phyloP scores from a whole-genome alignment of 2,329 filamentous ascomycete species.

The Colletotrichum scovillei region DNA sequence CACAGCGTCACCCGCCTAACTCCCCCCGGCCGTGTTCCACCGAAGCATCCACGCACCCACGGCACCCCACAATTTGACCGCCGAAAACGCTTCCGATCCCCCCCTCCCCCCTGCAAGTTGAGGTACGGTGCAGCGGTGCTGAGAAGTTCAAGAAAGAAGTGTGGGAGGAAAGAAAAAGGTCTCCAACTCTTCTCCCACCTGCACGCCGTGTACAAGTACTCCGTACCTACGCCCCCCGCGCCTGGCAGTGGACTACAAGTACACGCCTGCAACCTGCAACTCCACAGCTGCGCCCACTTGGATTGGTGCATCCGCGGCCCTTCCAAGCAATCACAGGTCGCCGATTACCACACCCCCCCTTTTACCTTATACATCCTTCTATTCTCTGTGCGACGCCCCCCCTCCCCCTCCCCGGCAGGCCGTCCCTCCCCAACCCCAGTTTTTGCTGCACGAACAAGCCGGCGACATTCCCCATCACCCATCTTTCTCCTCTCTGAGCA shows the following conservation, averaged over 20 bases:
- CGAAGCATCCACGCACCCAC: conserved; percentile 15
- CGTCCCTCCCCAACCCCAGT: conserved; percentile 30
- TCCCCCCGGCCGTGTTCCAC: conserved; percentile 22
- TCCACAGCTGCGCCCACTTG: not conserved
- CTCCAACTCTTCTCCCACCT: not conserved
- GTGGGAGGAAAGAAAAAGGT: not conserved
- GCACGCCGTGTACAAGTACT: not conserved
- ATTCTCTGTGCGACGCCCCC: not conserved
- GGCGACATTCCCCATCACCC: conserved; percentile 31
- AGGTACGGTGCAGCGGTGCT: not conserved
- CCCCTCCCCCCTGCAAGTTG: too few relatives aligned
- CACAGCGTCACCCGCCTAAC: not conserved
- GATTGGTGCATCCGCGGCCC: not conserved
- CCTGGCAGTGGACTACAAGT: not conserved
- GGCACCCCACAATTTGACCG: conserved; percentile 29
- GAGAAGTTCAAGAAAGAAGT: not conserved
- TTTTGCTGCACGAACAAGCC: conserved; percentile 30
- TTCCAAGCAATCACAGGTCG: conserved; percentile 25
- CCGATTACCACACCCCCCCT: conserved; percentile 20
- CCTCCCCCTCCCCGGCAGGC: conserved; percentile 24
- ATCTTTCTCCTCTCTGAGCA: conserved; percentile 10
- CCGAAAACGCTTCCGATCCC: conserved; percentile 24
- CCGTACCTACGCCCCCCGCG: not conserved
- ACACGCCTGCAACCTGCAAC: not conserved
- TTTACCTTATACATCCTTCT: not conserved